Conservation (phyloP, 163 green algal species). For the Chlorella variabilis region DNA sequence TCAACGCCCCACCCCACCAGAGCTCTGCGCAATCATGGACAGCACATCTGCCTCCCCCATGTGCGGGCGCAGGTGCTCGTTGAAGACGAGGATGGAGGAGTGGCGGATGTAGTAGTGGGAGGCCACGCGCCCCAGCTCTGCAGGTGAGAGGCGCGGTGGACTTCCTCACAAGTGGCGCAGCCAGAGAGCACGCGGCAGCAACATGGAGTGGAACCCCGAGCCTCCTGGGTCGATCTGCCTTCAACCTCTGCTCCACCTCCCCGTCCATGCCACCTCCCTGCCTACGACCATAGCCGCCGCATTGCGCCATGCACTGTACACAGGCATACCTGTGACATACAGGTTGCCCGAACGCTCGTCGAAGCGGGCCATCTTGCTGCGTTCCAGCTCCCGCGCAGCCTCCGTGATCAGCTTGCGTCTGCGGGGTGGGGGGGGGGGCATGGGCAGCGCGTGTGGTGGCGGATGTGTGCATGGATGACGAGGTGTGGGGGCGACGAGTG, state of each 20-base stretch:
- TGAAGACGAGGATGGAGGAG: conserved; percentile 85
- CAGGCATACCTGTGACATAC: conserved; percentile 82
- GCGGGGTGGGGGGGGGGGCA: background rate
- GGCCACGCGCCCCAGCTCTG: conserved; percentile 94
- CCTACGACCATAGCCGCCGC: too few species aligned
- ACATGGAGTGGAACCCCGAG: too few species aligned
- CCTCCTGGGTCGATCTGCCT: too few species aligned
- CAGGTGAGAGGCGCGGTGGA: too few species aligned
- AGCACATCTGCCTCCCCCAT: conserved; percentile 88
- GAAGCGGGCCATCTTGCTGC: conserved; percentile 83
- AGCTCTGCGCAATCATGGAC: conserved; percentile 77
- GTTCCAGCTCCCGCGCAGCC: conserved; percentile 76
- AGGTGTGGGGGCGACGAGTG: background rate
- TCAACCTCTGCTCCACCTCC: too few species aligned
- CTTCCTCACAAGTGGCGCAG: too few species aligned
- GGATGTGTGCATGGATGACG: background rate
- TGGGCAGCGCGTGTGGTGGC: too few species aligned
- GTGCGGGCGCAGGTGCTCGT: conserved; percentile 83
- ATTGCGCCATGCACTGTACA: too few species aligned
- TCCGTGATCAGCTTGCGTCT: conserved; percentile 80
- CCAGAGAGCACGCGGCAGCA: too few species aligned
- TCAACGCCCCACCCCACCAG: too few species aligned
- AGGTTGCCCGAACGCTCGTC: conserved; percentile 86
- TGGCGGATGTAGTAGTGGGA: conserved; percentile 96
- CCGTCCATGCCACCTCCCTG: too few species aligned